phyloP scores from a whole-genome alignment of 164 flowering plant genomes.

The Liquidambar formosana region DNA sequence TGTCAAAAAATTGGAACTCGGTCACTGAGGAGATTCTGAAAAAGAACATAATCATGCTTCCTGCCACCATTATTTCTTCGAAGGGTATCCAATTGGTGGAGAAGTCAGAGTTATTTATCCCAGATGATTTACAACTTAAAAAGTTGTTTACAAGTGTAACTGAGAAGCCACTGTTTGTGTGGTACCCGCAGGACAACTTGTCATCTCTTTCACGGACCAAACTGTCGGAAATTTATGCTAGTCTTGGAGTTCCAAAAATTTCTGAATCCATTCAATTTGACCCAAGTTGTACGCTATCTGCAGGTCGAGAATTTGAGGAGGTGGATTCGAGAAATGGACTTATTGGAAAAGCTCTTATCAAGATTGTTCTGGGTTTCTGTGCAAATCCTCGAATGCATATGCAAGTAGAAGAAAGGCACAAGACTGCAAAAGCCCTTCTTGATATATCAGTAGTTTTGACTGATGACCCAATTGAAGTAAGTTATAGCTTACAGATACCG shows the following conservation, averaged over 20 bases:
- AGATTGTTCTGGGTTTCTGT: constrained; percentile 4
- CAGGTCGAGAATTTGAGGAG: not conserved
- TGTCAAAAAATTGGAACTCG: not conserved
- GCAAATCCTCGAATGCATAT: not conserved
- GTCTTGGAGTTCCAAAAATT: constrained; percentile 2
- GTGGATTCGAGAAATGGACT: constrained; percentile 1
- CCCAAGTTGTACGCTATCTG: not conserved
- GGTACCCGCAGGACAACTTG: not conserved
- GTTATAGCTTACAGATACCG: not conserved
- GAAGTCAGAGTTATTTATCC: constrained; percentile 5
- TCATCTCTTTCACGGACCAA: not conserved
- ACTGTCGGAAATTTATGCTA: not conserved
- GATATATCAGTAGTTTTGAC: not conserved
- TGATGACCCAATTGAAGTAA: not conserved
- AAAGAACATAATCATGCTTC: not conserved
- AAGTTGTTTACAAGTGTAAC: not conserved
- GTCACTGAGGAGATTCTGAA: not conserved
- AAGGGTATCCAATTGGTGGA: not conserved
- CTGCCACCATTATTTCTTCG: not conserved
- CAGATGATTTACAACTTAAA: constrained; percentile 4
- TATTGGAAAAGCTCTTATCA: constrained; percentile 1
- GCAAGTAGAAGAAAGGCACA: constrained; percentile 4
- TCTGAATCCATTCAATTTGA: not conserved
- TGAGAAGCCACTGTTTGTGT: constrained; percentile 1
- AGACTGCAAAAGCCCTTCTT: constrained; percentile 1